Evolutionary conservation across 805 yeast species (phyloP).

Genomic region (Isabelozyma pseudorhagii): DNA sequence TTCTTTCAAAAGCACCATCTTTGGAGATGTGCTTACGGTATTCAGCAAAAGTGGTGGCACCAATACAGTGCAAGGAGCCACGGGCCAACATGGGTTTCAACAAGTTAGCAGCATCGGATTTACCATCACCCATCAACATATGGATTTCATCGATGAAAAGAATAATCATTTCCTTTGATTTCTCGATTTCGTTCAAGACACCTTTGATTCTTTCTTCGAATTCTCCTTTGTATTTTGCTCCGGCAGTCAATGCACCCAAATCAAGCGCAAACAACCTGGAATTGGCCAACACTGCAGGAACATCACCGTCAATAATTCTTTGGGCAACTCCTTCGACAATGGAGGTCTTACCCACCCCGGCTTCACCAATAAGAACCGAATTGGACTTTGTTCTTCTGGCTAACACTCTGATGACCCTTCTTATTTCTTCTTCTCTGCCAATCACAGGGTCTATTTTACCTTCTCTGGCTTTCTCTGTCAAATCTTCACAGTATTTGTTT

Average conservation of each 20-base stretch:
- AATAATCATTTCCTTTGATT: conserved; percentile 79
- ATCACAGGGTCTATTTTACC: conserved; percentile 98
- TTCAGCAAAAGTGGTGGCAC: conserved; percentile 96
- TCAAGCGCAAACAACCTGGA: conserved; percentile 85
- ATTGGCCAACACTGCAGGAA: conserved; percentile 80
- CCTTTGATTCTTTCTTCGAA: conserved; percentile 98
- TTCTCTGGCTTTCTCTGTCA: conserved; percentile 88
- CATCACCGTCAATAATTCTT: conserved; percentile 92
- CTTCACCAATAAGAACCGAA: conserved; percentile 96
- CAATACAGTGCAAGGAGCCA: conserved; percentile 94
- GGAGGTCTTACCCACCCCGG: conserved; percentile 98
- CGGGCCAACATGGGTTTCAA: conserved; percentile 97
- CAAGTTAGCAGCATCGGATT: conserved; percentile 93
- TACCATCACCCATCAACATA: conserved; percentile 99
- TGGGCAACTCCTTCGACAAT: conserved; percentile 99
- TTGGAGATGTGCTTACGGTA: conserved; percentile 90
- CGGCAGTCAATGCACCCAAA: conserved; percentile 95
- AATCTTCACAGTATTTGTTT: conserved; percentile 85
- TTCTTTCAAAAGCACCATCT: conserved; percentile 98
- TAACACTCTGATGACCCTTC: conserved; percentile 89
- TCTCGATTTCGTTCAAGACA: conserved; percentile 89
- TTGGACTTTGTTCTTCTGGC: conserved; percentile 98
- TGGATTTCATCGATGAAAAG: conserved; percentile 97
- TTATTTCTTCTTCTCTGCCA: conserved; percentile 97
- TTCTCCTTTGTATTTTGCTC: conserved; percentile 98